These are phyloP conservation scores for Phytophthora chlamydospora DNA, from an alignment of 352 stramenopile genomes.

Conservation along the genomic window DNA sequence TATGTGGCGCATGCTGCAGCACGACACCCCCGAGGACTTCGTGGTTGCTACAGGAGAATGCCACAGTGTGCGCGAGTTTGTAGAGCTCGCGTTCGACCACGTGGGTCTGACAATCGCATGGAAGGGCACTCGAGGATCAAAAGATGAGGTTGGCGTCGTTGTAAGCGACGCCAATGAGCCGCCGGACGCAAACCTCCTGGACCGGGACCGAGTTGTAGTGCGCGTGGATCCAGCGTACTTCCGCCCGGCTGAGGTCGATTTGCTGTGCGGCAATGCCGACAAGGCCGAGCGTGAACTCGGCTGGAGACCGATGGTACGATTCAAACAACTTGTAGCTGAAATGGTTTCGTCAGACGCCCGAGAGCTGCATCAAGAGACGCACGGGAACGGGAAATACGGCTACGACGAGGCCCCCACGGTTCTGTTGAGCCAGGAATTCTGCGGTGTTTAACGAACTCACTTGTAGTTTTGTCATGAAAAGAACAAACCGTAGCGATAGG, in stretches of 20 bases:
- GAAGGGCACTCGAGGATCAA: slow-evolving; percentile 87
- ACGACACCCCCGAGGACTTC: slow-evolving; percentile 71
- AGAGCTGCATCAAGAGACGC: slow-evolving; percentile 27
- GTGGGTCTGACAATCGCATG: slow-evolving; percentile 93
- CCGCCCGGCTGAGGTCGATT: slow-evolving; percentile 97
- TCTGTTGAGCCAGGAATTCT: slow-evolving; percentile 21
- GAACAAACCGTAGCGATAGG: not conserved
- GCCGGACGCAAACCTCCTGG: slow-evolving; percentile 15
- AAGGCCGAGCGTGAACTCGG: slow-evolving; percentile 93
- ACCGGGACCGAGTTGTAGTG: slow-evolving; percentile 92
- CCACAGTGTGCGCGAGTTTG: slow-evolving; percentile 98
- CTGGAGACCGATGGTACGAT: slow-evolving; percentile 93
- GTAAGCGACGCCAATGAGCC: slow-evolving; percentile 34
- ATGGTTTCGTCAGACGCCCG: slow-evolving; percentile 94
- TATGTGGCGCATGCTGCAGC: slow-evolving; percentile 99
- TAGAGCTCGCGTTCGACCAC: slow-evolving; percentile 95
- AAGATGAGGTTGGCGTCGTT: slow-evolving; percentile 95
- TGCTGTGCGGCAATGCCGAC: slow-evolving; percentile 95
- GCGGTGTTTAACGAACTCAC: not conserved
- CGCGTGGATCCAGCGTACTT: slow-evolving; percentile 97
- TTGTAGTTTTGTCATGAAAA: slow-evolving; percentile 2
- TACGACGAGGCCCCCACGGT: slow-evolving; percentile 5
- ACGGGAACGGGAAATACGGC: slow-evolving; percentile 12
- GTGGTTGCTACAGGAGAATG: slow-evolving; percentile 95
- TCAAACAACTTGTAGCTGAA: slow-evolving; percentile 94